These are phyloP conservation scores for Cyberlindnera veronae DNA, from an alignment of 805 yeast species.

Conservation along the genomic window DNA sequence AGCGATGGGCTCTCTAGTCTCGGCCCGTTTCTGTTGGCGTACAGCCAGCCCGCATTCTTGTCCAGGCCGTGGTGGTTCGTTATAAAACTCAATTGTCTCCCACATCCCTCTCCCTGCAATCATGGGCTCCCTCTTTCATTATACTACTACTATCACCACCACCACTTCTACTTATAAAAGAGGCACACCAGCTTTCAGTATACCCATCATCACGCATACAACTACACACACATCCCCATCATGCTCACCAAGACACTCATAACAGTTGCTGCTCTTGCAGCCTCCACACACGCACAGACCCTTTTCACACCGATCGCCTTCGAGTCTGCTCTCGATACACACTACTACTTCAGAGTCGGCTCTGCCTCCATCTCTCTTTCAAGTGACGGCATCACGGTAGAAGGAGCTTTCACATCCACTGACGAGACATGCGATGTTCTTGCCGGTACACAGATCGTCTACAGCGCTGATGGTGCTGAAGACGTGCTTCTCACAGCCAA, in stretches of 20 bases:
- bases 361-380: conserved; percentile 10
- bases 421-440: conserved; percentile 15
- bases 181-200: background rate
- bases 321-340: conserved; percentile 15
- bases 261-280: conserved; percentile 19
- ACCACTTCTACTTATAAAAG: background rate
- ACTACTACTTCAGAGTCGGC: conserved; percentile 23
- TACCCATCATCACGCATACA: background rate
- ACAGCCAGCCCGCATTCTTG: too few relatives aligned
- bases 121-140: too few relatives aligned
- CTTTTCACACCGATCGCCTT: conserved; percentile 17
- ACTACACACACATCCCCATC: background rate
- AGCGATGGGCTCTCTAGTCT: too few relatives aligned
- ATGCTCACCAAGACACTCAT: conserved; percentile 7
- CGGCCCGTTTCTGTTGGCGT: too few relatives aligned
- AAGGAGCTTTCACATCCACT: conserved; percentile 13
- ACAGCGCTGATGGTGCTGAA: conserved; percentile 14
- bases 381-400: conserved; percentile 17
- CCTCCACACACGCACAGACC: conserved; percentile 22
- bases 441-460: conserved; percentile 22
- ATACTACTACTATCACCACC: background rate
- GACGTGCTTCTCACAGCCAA: conserved; percentile 22
- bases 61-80: background rate
- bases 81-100: conserved; percentile 10
- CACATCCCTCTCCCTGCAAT: conserved; percentile 2